These are phyloP conservation scores for Brassica napus DNA, from an alignment of 345 rosid genomes.

Conservation along the genomic window Da-Ae NC_063450.1:48329501-48330000, in stretches of 20 bases:
- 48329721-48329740: conserved; percentile 95
- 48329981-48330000: conserved; percentile 56
- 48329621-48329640: conserved; percentile 95
- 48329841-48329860: conserved; percentile 95
- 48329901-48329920: conserved; percentile 67
- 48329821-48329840: conserved; percentile 76
- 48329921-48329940: conserved; percentile 78
- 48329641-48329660: conserved; percentile 87
- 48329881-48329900: conserved; percentile 50
- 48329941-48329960: conserved; percentile 89
- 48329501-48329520: conserved; percentile 84
- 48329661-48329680: conserved; percentile 93
- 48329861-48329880: conserved; percentile 58
- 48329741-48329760: conserved; percentile 61
- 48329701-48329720: conserved; percentile 85
- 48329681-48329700: conserved; percentile 99
- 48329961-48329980: conserved; percentile 94
- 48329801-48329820: conserved; percentile 81
- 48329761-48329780: conserved; percentile 50
- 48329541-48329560: conserved; percentile 78
- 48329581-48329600: conserved; percentile 90
- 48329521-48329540: conserved; percentile 84
- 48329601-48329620: conserved; percentile 94
- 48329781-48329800: conserved; percentile 67
- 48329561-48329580: conserved; percentile 80